Base-by-base conservation (phyloP, 768 basidiomycete species). In the Kwoniella sp. region DNA sequence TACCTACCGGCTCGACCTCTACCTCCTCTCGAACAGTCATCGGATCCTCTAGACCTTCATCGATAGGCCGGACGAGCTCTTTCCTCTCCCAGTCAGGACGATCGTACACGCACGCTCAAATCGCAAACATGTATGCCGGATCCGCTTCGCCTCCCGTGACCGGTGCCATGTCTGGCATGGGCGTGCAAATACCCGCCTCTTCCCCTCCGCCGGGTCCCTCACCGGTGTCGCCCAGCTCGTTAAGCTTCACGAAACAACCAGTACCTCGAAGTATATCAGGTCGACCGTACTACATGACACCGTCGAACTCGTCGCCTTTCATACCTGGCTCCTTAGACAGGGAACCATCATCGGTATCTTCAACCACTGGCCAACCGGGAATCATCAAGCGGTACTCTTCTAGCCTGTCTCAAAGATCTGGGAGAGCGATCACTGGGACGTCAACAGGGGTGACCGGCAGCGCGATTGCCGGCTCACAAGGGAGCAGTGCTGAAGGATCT, bases 1-100 rank as follows among this genome's bases (percentile, higher is more conserved):
- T 58, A 50, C 31, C 52, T 22, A 45, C 34, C 4, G 41, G 11
- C 20, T 45, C 41, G 41, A 34, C 65, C 4, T 41, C 60, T 17
- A 25, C 52, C 2, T 52, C 63, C 5, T 55, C 63, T 28, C 66
- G 66, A 8, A 60, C 65, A 25, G 58, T 58, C 13, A 45, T 66
- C 8, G 58, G 53, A 5, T 12, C 15, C 4, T 70, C 68, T 34
- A 63, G 65, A 38, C 74, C 63, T 31, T 66, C 69, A n/a, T 79
- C 73, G 17, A 60, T 72, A 26, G 77, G 73, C 15, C 69, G 77
- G 26, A 76, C 75, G 4, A 73, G 70, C 45, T 78, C 79, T 12
- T 80, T 76, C 71, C 59, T 80, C 11, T 80, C 79, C 1, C 78
- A 79, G 58, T 79, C 79, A 13, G 79, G 79, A 17, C 67, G 79